A percentile compares a stretch with the other conserved stretches of the same genome.
Evolutionary conservation across 208 protist species (phyloP).

Genomic region (Willaertia magna): DNA sequence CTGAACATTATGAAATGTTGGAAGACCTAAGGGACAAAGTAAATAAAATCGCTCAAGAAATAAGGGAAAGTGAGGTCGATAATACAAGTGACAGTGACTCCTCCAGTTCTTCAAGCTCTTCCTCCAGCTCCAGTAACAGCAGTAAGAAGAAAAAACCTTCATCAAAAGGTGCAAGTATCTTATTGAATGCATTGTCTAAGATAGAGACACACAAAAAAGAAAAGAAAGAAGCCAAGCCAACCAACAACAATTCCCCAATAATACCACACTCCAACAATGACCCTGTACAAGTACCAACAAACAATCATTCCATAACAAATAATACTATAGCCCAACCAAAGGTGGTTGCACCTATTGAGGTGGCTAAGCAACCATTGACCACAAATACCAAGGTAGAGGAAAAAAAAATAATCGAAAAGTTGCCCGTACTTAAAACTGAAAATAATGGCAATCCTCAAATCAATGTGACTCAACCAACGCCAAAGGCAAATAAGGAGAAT

Average conservation of each 20-base stretch:
- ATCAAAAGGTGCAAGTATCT: not conserved
- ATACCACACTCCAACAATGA: not conserved
- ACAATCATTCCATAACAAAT: not conserved
- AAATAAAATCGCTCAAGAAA: not conserved
- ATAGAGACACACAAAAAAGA: too few relatives aligned
- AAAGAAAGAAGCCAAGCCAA: not conserved
- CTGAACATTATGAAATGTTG: not conserved
- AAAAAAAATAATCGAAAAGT: not conserved
- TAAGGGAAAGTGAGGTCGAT: not conserved
- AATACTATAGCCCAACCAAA: not conserved
- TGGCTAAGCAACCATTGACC: not conserved
- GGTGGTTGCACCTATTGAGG: not conserved
- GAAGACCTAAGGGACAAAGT: not conserved
- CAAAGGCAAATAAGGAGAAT: too few relatives aligned
- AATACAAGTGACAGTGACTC: not conserved
- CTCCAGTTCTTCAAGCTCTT: not conserved
- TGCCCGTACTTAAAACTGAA: not conserved
- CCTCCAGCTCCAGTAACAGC: not conserved
- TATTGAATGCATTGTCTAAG: too few relatives aligned
- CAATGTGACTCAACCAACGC: too few relatives aligned
- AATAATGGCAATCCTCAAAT: too few relatives aligned
- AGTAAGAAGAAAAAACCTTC: not conserved
- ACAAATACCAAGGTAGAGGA: not conserved
- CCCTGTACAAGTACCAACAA: not conserved
- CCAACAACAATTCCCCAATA: not conserved